Percentiles rank a stretch among this genome's conserved stretches.
Evolutionary conservation across 805 yeast species (phyloP).

Genomic region (Kluyveromyces siamensis): DNA sequence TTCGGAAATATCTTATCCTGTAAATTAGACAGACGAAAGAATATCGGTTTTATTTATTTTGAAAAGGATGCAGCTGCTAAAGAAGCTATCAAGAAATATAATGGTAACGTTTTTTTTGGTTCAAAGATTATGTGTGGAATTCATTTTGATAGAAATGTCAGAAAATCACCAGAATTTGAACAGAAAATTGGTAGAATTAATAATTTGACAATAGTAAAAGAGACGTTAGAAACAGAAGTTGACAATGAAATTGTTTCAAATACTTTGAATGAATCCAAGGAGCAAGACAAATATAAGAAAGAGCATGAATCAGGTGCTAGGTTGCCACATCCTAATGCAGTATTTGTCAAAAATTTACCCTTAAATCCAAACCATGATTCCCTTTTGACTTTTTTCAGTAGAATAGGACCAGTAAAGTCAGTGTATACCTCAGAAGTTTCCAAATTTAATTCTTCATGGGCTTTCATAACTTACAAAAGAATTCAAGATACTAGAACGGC

Average conservation of each 20-base stretch:
- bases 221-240: conserved; percentile 9
- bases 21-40: conserved; percentile 30
- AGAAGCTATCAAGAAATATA: conserved; percentile 25
- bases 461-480: conserved; percentile 35
- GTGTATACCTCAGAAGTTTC: conserved; percentile 25
- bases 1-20: conserved; percentile 40
- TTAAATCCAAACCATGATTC: conserved; percentile 21
- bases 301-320: neutral
- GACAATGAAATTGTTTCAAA: conserved; percentile 5
- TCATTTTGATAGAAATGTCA: conserved; percentile 31
- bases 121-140: conserved; percentile 30
- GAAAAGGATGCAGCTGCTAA: conserved; percentile 27
- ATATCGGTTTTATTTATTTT: conserved; percentile 35
- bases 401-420: conserved; percentile 28
- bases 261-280: neutral
- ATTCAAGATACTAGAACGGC: conserved; percentile 30
- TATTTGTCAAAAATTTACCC: conserved; percentile 30
- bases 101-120: conserved; percentile 25
- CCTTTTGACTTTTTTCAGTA: conserved; percentile 22
- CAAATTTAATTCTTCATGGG: conserved; percentile 25
- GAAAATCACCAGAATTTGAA: conserved; percentile 27
- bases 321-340: conserved; percentile 24
- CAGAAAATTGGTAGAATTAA: conserved; percentile 18
- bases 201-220: conserved; percentile 9
- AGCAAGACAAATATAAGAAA: neutral